Conservation (phyloP, 495 filamentous ascomycete genomes). For the Penicillium crystallinum region DNA sequence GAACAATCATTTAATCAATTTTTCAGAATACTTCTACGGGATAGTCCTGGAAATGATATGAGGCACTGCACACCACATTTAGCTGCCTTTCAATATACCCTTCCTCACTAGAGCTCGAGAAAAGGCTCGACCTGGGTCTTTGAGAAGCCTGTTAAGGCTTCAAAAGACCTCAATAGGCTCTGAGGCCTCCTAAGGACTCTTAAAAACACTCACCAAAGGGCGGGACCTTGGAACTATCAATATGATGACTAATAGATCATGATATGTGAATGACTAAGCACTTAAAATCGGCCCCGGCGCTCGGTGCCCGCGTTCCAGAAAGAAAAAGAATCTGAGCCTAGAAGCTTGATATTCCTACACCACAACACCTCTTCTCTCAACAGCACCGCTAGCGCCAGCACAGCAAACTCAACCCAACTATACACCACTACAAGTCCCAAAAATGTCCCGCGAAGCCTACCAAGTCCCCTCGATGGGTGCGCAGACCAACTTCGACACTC, state of each 20-base stretch:
- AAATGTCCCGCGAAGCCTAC: conserved; percentile 49
- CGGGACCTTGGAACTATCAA: no score
- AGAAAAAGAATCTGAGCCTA: conserved; percentile 4
- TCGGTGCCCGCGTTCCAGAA: conserved; percentile 4
- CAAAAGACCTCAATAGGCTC: no score
- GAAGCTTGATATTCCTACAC: background rate
- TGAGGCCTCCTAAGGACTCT: no score
- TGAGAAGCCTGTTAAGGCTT: no score
- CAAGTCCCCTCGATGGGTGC: conserved; percentile 39
- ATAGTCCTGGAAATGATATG: no score
- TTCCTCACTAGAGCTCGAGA: no score
- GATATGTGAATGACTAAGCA: conserved; percentile 1
- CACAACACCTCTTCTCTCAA: background rate
- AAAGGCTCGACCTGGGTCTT: no score
- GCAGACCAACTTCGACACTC: conserved; percentile 38
- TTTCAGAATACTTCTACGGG: background rate
- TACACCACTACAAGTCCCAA: background rate
- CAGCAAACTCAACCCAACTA: background rate
- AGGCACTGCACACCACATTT: no score
- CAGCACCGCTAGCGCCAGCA: background rate
- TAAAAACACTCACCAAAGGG: no score
- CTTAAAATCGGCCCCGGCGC: conserved; percentile 3
- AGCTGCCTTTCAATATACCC: no score
- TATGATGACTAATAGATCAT: no score
- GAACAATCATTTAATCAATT: background rate